Evolutionary conservation across 1,139 yeast genomes (phyloP), one percentile per base, ranked within the genome.

Genomic region (Geotrichum histeridarum): DNA sequence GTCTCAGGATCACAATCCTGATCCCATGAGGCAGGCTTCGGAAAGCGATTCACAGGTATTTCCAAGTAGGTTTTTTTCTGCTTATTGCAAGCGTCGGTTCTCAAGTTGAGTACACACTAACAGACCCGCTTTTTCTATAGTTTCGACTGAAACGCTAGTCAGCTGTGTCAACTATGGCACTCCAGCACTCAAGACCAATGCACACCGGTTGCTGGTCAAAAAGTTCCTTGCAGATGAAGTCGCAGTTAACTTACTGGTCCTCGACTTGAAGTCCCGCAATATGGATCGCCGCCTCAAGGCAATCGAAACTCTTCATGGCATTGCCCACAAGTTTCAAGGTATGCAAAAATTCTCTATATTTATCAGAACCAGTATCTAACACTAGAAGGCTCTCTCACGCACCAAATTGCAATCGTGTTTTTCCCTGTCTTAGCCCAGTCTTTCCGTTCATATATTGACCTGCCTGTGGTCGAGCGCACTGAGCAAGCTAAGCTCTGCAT

Each of bases 191-290:
- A 11, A 18, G 12, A 12, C 11, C 9, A 12, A 8, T 5, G 48
- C 48, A 9, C 48, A n/a, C 14, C 27, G 8, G 7, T n/a, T 14
- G 3, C 32, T 44, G n/a, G 4, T 33, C 3, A 7, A n/a, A 8
- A 12, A 33, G 37, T 44, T 44, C 38, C 31, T 44, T 7, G 22
- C 17, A 2, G 32, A 44, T 27, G 39, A 31, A 6, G 30, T 44
- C 30, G 48, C 48, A 2, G 39, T 44, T 9, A 44, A 44, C 38
- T 32, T 44, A 8, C 37, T 44, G 8, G 48, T 44, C 27, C 48
- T 31, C 17, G 48, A 44, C 18, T 32, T 44, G n/a, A 7, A n/a
- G 39, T 30, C 37, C 27, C 18, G 5, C 7, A 22, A 31, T 22
- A 14, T 44, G 22, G 36, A 31, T 18, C 48, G 38, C 38, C 37